Base-by-base conservation (phyloP, 2,329 filamentous ascomycete species). In the Colletotrichum shisoi region DNA sequence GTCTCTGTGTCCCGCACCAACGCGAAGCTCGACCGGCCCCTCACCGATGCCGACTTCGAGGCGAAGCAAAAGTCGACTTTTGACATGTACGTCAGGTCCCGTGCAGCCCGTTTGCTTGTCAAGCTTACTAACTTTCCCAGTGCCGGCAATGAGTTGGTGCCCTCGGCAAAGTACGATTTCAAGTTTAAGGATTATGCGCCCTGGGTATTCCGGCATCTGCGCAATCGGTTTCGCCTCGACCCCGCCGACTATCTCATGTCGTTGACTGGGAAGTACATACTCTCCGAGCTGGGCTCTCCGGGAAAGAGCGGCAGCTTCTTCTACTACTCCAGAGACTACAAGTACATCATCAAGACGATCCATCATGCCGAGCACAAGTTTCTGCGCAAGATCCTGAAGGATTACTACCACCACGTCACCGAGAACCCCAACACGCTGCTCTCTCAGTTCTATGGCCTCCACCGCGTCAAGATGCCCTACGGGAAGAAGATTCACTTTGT, bases 181-280 rank as follows among this genome's bases (percentile, higher is more conserved):
- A 99, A 99, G 80, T 99, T 99, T 85, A 99, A 99, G 82, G 95
- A 99, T 81, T 99, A 99, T 79, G 94, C 94, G n/a, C 95, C 95
- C 64, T 98, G 94, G 94, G 95, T 99, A 67, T 99, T 99, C 80
- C 92, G 95, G 74, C 92, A 93, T 79, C 85, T 99, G 49, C 91
- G 95, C 71, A 84, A 88, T 56, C 91, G 90, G 70, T 99, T 99
- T 82, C 89, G 91, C 73, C 87, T 98, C 62, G 95, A 99, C 76
- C 95, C 95, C 24, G 95, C 94, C 72, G 95, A 99, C 79, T 99
- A 99, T 77, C 88, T 99, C 69, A 96, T 99, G 89, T 99, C 95
- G 8, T 82, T 99, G 74, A 98, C 95, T 15, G 95, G 94, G 79
- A 99, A 99, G 81, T 99, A 99, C 79, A 98, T 99, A 62, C 85